Conservation (phyloP, 495 filamentous ascomycete genomes). For the Cercophora scortea region DNA sequence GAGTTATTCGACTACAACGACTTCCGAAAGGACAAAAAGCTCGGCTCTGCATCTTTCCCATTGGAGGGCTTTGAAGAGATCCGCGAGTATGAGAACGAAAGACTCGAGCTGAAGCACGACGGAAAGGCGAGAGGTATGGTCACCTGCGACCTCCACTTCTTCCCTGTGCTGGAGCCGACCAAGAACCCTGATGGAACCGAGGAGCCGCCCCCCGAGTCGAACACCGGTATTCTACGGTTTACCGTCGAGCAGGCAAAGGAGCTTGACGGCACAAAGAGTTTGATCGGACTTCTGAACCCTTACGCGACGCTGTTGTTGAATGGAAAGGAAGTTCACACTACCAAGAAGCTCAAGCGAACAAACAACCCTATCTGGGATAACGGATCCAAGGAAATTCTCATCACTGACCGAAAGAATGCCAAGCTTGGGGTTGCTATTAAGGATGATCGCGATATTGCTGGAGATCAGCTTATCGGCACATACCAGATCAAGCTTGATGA, state of each 20-base stretch:
- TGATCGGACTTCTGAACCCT: conserved; percentile 82
- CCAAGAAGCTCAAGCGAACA: conserved; percentile 86
- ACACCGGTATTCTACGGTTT: conserved; percentile 87
- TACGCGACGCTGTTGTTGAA: conserved; percentile 86
- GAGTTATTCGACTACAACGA: conserved; percentile 91
- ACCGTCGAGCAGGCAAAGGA: conserved; percentile 95
- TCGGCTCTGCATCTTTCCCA: conserved; percentile 76
- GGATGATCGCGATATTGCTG: conserved; percentile 77
- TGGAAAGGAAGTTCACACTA: conserved; percentile 75
- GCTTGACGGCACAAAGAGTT: conserved; percentile 79
- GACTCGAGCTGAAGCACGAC: conserved; percentile 74
- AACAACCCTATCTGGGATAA: conserved; percentile 94
- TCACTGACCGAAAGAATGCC: conserved; percentile 85
- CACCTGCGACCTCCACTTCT: conserved; percentile 82
- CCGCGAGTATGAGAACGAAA: conserved; percentile 71
- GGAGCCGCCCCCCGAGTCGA: conserved; percentile 76
- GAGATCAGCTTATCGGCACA: conserved; percentile 79
- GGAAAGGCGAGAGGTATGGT: conserved; percentile 76
- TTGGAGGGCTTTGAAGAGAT: conserved; percentile 74
- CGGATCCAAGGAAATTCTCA: conserved; percentile 81
- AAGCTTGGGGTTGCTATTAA: conserved; percentile 88
- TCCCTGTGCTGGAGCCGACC: conserved; percentile 74
- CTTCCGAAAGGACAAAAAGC: conserved; percentile 89
- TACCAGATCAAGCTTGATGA: conserved; percentile 94
- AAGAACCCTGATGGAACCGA: conserved; percentile 67